Evolutionary conservation across 192 early-diverging fungal species (phyloP).

Genomic region (Podila epicladia): DNA sequence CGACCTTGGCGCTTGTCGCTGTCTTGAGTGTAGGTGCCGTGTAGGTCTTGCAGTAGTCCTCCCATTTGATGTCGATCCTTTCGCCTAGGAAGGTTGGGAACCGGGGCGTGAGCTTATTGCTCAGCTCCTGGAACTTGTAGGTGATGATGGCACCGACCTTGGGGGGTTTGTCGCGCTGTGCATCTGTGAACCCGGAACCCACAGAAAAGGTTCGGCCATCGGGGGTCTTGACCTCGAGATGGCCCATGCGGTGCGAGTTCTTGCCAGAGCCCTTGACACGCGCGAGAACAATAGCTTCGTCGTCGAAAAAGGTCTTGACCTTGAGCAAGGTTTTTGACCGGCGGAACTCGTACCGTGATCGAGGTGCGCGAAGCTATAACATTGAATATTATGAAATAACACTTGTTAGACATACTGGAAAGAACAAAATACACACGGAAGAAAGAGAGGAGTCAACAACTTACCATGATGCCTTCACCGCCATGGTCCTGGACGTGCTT

Average conservation of each 20-base stretch:
- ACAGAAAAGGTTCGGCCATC: conserved; percentile 72
- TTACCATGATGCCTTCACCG: conserved; percentile 79
- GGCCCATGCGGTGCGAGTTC: conserved; percentile 63
- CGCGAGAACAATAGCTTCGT: conserved; percentile 71
- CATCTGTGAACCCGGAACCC: conserved; percentile 73
- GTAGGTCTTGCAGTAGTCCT: conserved; percentile 42
- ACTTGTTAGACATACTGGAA: background rate
- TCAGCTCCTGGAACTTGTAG: conserved; percentile 60
- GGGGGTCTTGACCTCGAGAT: conserved; percentile 68
- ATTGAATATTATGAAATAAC: background rate
- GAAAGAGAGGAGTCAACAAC: conserved; percentile 53
- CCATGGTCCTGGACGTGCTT: conserved; percentile 64
- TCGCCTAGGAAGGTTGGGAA: conserved; percentile 60
- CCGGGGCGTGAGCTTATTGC: conserved; percentile 47
- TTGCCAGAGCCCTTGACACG: conserved; percentile 68
- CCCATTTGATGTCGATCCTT: conserved; percentile 41
- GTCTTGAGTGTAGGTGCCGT: conserved; percentile 33
- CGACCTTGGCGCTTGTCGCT: conserved; percentile 35
- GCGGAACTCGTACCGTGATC: conserved; percentile 51
- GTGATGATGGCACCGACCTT: conserved; percentile 56
- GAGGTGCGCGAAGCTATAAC: conserved; percentile 27
- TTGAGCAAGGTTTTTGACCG: conserved; percentile 68
- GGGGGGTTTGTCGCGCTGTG: conserved; percentile 66
- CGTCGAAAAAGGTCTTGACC: conserved; percentile 79
- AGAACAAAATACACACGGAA: conserved; percentile 3